Percentiles rank a stretch among this genome's conserved stretches.
These are phyloP conservation scores for Citrus medica DNA, from an alignment of 345 rosid species.

Conservation along the genomic window DNA sequence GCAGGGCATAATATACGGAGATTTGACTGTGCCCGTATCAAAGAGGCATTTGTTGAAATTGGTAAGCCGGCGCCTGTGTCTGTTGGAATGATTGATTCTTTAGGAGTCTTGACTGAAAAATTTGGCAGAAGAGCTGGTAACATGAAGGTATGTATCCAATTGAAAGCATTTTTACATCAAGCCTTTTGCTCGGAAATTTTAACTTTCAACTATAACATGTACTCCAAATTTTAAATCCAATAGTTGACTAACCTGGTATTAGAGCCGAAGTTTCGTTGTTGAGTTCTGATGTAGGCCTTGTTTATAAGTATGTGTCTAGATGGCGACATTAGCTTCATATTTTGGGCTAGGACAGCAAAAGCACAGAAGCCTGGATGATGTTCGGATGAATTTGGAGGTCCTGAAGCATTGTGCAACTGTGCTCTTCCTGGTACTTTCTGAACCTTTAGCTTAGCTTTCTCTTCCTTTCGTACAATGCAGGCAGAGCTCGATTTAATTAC, in stretches of 20 bases:
- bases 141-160: constrained; percentile 64
- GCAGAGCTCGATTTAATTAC: too few species aligned
- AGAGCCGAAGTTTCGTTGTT: background rate
- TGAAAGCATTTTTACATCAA: background rate
- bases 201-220: too few species aligned
- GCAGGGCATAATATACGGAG: constrained; percentile 91
- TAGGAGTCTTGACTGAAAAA: constrained; percentile 58
- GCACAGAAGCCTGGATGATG: constrained; percentile 94
- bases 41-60: constrained; percentile 72
- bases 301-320: constrained; percentile 29
- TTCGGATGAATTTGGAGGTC: constrained; percentile 86
- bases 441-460: background rate
- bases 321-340: constrained; percentile 88
- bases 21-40: constrained; percentile 77
- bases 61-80: constrained; percentile 62
- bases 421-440: constrained; percentile 58
- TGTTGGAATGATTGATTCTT: constrained; percentile 74
- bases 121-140: constrained; percentile 93
- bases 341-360: constrained; percentile 91
- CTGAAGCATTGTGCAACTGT: constrained; percentile 87
- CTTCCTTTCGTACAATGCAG: too few species aligned
- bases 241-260: background rate
- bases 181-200: too few species aligned
- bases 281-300: background rate
- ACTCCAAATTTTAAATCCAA: too few species aligned